Evolutionary conservation across 805 yeast genomes (phyloP).

Genomic region (Lachancea quebecensis): DNA sequence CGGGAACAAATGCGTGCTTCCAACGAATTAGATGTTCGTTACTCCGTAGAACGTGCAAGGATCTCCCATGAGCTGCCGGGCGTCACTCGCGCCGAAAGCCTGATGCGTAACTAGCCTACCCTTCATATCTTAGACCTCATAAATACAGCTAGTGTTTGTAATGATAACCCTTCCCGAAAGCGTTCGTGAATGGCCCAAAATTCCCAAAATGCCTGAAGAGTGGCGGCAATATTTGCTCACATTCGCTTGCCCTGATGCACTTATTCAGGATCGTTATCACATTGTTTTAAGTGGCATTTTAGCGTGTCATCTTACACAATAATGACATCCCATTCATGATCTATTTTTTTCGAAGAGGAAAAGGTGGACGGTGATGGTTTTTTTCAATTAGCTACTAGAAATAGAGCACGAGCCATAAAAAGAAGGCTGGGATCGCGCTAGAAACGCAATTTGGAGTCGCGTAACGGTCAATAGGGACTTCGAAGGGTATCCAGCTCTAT

Average conservation of each 20-base stretch:
- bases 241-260: too few relatives aligned
- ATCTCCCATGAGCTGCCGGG: conserved; percentile 38
- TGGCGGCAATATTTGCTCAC: too few relatives aligned
- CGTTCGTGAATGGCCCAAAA: background rate
- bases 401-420: background rate
- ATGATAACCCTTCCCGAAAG: background rate
- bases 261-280: too few relatives aligned
- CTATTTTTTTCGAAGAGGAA: background rate
- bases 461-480: too few relatives aligned
- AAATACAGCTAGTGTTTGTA: background rate
- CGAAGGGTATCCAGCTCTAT: too few relatives aligned
- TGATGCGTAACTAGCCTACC: conserved; percentile 20
- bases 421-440: background rate
- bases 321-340: too few relatives aligned
- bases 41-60: conserved; percentile 36
- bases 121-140: background rate
- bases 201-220: background rate
- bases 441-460: too few relatives aligned
- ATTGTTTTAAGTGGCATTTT: too few relatives aligned
- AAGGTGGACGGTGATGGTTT: background rate
- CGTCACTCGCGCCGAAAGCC: conserved; percentile 32
- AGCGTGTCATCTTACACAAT: too few relatives aligned
- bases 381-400: background rate
- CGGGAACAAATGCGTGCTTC: conserved; percentile 33
- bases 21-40: conserved; percentile 33